Base-by-base conservation (phyloP, 208 protist species). In the Acanthamoeba castellanii region DNA sequence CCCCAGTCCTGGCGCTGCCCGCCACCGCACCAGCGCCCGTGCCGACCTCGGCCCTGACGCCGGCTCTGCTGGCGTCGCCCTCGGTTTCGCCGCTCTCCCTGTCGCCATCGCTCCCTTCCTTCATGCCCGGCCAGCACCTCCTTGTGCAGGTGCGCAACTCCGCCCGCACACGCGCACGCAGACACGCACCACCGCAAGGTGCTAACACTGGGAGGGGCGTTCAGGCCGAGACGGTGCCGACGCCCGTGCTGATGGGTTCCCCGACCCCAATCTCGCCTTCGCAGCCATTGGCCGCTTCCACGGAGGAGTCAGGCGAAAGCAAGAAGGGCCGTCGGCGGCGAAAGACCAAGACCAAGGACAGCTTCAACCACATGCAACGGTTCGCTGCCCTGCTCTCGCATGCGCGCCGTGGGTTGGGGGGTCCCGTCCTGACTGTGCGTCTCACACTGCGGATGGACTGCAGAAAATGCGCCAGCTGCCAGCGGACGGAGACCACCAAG, bases 301-400 rank as follows among this genome's bases (percentile, higher is more conserved):
- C 37, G 1, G 37, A 50, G 20, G 72, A 81, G 14, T 3, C 14
- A 22, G 22, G 20, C 37, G 72, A 81, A 14, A 64, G 16, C 30
- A 88, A 88, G 50, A 81, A 88, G 81, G 81, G 7, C 45, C 42
- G 81, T 0, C 81, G 81, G 13, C 42, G 81, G 34, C 81, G 81
- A 22, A 88, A 88, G 34, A 57, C 81, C 22, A 88, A 88, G 81
- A 66, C 81, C 30, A 88, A 88, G 81, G 81, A 88, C 81, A 88
- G 81, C 52, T 88, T 88, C 50, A 88, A 55, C 50, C 81, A 88
- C 50, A 88, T 88, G 81, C 81, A 88, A n/a, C 50, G 81, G 81
- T 88, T 8, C 66, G 30, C 66, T 34, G 66, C 22, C 66, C 16
- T 30, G 22, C 0, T 7, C 0, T 72, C 34, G 66, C 66, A 5